Evolutionary conservation across 352 stramenopile species (phyloP).

Genomic region (Blastocystis sp.): DNA sequence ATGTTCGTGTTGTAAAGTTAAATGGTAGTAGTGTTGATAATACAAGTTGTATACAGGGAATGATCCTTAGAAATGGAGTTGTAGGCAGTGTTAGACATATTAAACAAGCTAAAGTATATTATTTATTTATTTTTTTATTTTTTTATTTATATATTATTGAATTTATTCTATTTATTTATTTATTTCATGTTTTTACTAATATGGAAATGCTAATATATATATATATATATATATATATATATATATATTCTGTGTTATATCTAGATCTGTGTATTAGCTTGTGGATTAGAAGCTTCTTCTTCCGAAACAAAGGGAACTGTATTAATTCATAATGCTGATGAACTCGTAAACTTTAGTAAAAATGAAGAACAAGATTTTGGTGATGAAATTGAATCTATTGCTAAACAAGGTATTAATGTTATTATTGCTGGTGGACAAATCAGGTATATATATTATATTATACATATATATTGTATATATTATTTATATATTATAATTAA

Average conservation of each 20-base stretch:
- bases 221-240: neutral
- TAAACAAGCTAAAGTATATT: constrained; percentile 73
- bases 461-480: no score
- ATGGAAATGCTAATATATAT: neutral
- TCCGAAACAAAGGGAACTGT: constrained; percentile 97
- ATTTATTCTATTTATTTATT: no score
- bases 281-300: constrained; percentile 76
- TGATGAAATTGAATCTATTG: constrained; percentile 83
- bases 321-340: constrained; percentile 92
- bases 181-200: neutral
- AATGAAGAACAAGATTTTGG: constrained; percentile 89
- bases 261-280: constrained; percentile 46
- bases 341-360: constrained; percentile 99
- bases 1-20: constrained; percentile 90
- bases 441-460: no score
- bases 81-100: constrained; percentile 73
- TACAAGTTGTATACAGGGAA: constrained; percentile 83
- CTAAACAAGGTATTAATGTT: constrained; percentile 75
- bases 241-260: neutral
- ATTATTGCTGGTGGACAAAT: constrained; percentile 83
- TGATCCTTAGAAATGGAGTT: constrained; percentile 75
- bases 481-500: no score
- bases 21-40: constrained; percentile 76
- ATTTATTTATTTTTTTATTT: no score
- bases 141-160: no score